Base-by-base conservation (phyloP, 2,329 filamentous ascomycete species). In the Claviceps purpurea region DNA sequence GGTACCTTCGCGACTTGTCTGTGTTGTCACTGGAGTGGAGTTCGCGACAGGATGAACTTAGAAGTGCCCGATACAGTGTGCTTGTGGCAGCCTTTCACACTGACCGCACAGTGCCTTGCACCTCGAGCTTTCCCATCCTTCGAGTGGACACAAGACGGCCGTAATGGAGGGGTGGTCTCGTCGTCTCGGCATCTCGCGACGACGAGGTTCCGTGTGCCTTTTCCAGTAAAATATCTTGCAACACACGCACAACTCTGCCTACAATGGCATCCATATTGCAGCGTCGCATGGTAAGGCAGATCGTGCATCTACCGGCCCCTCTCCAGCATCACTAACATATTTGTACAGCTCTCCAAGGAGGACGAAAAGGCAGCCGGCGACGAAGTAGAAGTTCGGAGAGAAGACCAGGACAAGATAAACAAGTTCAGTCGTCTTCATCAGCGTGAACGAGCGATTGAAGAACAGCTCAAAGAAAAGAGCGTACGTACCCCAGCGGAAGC, bases 341-440 rank as follows among this genome's bases (percentile, higher is more conserved):
- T 30, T 37, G 30, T 45, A 24, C 64, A 97, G 93, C 85, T 98
- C 59, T 89, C 88, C 46, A 94, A 89, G 65, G 91, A 95, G 67
- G 91, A 97, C 62, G 93, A 98, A 70, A 42, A 52, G 20, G 84
- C 82, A 54, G 75, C 82, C 20, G 78, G 81, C 56, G 86, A 93
- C 59, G 93, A 98, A 65, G 85, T 89, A 61, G 87, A 96, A 69
- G 93, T 98, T 54, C 87, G 93, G 55, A 86, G 90, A 63, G 90
- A 97, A 68, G 93, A 98, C 67, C 93, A 98, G 70, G 90, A 97
- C 73, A 95, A 93, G 72, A 98, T 98, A 80, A 98, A 98, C 72
- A 85, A 83, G 58, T 98, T 98, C 76, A 96, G 90, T 69, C 84
- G 89, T 45, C 75, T 98, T 56, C 93, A 98, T 68, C 89, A 94